Evolutionary conservation across 176 grass and related monocot species (phyloP), one percentile per base, ranked within the genome.

Genomic region (Avena atlantica): DNA sequence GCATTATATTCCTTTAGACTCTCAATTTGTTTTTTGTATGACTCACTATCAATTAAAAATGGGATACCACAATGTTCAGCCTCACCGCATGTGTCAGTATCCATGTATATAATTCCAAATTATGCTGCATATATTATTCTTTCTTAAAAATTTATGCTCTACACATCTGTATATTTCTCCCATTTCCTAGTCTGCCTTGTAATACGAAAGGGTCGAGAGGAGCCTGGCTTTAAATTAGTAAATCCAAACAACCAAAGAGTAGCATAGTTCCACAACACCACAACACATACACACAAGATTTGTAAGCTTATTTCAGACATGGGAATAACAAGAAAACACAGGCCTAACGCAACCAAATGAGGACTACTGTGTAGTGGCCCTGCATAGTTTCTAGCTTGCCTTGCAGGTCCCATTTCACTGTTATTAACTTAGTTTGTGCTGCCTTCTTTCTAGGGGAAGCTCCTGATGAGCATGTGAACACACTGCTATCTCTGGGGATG

Each of bases 401-500:
- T 52, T 81, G 14, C 25, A 25, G 47, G 66, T 60, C 19, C 65
- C 64, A 36, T 78, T 55, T 87, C 19, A 68, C 36, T 55, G 68
- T 62, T 74, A 74, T 37, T 64, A 81, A 76, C 49, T 58, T 69
- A 51, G 59, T 60, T n/a, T 53, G 36, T 72, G 45, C 64, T 83
- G 31, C 45, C 72, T 87, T 84, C 0, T 87, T 85, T 88, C 10
- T 72, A 88, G 78, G 78, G 31, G 86, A 86, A 70, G 34, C 72
- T 78, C 77, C 81, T 65, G 71, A 64, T 82, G 90, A 86, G 78
- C 86, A 88, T 73, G 86, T 91, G 63, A 88, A 81, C 64, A 86
- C 71, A 27, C 71, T 86, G n/a, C 13, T 88, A 60, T 73, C 90
- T 40, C 70, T 88, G 61, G 82, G 78, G 52, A 85, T 47, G 87